Percentiles rank a stretch among this genome's conserved stretches.
Conservation (phyloP, 2,329 filamentous ascomycete species). For the Emergomyces africanus region DNA sequence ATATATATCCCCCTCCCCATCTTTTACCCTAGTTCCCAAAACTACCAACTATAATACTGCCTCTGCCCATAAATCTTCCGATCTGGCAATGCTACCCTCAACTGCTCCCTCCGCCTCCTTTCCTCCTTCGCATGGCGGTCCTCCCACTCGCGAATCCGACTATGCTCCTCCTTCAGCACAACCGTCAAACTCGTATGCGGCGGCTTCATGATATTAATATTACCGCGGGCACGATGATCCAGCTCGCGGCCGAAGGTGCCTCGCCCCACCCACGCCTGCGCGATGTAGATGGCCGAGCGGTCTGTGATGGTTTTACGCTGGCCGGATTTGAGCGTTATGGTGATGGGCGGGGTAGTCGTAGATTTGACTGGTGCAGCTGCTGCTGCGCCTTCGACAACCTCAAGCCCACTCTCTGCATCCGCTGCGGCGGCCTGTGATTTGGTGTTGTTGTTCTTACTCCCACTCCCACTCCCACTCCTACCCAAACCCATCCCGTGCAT, state of each 20-base stretch:
- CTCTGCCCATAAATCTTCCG: conserved; percentile 71
- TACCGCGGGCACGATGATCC: conserved; percentile 65
- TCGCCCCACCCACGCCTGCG: conserved; percentile 83
- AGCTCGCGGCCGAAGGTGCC: conserved; percentile 49
- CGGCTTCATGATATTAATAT: conserved; percentile 53
- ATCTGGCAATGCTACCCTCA: conserved; percentile 83
- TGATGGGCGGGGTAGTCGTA: neutral
- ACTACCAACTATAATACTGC: conserved; percentile 84
- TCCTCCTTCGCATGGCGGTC: conserved; percentile 66
- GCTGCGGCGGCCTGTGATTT: conserved; percentile 3
- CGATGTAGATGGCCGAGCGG: conserved; percentile 74
- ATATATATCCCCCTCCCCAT: neutral
- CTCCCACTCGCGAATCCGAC: conserved; percentile 64
- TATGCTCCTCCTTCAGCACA: conserved; percentile 86
- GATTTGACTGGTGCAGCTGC: neutral
- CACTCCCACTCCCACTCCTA: neutral
- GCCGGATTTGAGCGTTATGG: conserved; percentile 47
- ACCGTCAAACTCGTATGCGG: conserved; percentile 67
- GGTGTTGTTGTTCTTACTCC: neutral
- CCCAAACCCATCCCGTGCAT: conserved; percentile 71
- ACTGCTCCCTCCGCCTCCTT: conserved; percentile 59
- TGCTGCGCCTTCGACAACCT: conserved; percentile 2
- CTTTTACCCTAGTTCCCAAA: neutral
- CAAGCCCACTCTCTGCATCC: conserved; percentile 3
- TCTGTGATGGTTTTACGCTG: conserved; percentile 58